These are phyloP conservation scores for Colletotrichum incanum DNA, from an alignment of 2,329 filamentous ascomycete species.

Conservation along the genomic window DNA sequence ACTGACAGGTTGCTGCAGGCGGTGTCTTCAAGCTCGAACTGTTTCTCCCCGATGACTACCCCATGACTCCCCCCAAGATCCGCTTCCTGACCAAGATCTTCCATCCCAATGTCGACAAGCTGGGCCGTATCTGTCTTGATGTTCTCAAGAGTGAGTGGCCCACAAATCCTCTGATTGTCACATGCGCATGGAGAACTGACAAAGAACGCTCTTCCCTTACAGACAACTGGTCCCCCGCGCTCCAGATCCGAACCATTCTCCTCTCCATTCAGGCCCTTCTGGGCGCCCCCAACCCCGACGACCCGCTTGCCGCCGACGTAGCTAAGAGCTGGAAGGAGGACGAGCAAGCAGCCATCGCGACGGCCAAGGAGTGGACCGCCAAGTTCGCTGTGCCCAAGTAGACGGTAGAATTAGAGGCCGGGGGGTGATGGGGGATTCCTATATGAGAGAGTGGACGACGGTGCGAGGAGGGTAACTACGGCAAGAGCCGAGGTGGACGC, in stretches of 20 bases:
- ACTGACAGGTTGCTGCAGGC: constrained; percentile 54
- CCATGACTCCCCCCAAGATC: constrained; percentile 99
- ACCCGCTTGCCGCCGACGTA: constrained; percentile 97
- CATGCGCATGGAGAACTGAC: constrained; percentile 14
- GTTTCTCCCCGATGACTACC: constrained; percentile 98
- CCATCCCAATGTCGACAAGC: constrained; percentile 98
- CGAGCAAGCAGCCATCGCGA: constrained; percentile 91
- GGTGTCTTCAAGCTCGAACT: constrained; percentile 97
- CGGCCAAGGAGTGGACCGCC: constrained; percentile 92
- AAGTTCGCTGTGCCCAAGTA: constrained; percentile 77
- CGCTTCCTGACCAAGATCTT: constrained; percentile 99
- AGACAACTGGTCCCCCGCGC: constrained; percentile 99
- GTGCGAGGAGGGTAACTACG: constrained; percentile 14
- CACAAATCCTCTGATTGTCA: background rate
- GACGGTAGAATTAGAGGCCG: background rate
- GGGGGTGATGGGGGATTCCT: background rate
- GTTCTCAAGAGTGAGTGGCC: constrained; percentile 88
- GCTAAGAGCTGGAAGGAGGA: constrained; percentile 99
- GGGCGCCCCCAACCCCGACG: constrained; percentile 96
- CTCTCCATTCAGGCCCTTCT: constrained; percentile 97
- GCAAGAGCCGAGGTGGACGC: constrained; percentile 7
- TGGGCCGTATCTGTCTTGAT: constrained; percentile 96
- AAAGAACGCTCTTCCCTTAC: constrained; percentile 6
- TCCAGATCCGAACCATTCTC: constrained; percentile 98
- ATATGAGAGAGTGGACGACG: background rate